Base-by-base conservation (phyloP, 108 stramenopile species). In the Mediolabrus comicus region DNA sequence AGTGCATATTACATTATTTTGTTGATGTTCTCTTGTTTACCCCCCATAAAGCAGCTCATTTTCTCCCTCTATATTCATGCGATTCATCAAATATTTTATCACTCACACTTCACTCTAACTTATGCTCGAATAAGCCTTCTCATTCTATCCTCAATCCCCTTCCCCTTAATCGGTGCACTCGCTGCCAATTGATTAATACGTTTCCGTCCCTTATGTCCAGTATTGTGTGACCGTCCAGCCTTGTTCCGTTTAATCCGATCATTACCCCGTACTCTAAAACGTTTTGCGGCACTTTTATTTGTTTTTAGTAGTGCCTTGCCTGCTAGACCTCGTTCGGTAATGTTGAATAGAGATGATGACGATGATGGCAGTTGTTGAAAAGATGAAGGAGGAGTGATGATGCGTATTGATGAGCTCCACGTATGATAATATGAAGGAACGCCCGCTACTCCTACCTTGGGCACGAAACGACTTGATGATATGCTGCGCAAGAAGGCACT, bases 141-240 rank as follows among this genome's bases (percentile, higher is more conserved):
- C 70, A 94, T 85, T 52, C 87, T 61, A 46, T 81, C 78, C 67
- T 89, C 89, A 39, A 91, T 89, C 43, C 73, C 81, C 39, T 82
- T 83, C 25, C 82, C 87, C 4, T 38, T 69, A 28, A 94, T 87
- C 3, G 79, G 77, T 17, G 86, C 86, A 13, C 86, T 80, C 25
- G 65, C 53, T 39, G 85, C 86, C 41, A 91, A 62, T 38, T 77
- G 76, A 81, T 89, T 91, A 12, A 67, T 53, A 27, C 88, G 75
- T 52, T 76, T 53, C 26, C 88, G 67, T 8, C 74, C 74, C 65
- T 86, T 87, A 77, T 94, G 86, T 7, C 92, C 92, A 30, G 92
- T 91, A 62, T 94, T 94, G 79, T 94, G 92, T 22, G 69, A 62
- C 53, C 53, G 65, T 24, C 92, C 92, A 1, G 83, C 77, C 31